Percentiles rank a stretch among this genome's conserved stretches.
phyloP scores from a whole-genome alignment of 129 eudicot species.

The Artemisia argyi region DNA sequence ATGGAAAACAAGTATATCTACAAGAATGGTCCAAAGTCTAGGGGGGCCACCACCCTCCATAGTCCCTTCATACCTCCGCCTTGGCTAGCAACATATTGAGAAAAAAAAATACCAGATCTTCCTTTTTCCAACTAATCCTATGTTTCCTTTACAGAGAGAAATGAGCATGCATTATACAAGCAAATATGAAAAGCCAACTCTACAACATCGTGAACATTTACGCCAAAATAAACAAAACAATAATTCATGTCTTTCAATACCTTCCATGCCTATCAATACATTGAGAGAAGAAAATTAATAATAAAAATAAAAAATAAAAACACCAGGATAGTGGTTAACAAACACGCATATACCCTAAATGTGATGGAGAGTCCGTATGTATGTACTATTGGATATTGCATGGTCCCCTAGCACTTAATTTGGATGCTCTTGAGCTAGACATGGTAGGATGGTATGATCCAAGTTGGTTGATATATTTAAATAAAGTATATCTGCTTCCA shows the following conservation, averaged over 20 bases:
- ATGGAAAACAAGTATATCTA: too few relatives aligned
- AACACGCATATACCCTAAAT: neutral
- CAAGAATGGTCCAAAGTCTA: too few relatives aligned
- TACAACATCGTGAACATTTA: neutral
- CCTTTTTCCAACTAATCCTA: conserved; percentile 8
- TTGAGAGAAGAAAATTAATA: neutral
- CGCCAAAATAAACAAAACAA: neutral
- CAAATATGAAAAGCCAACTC: neutral
- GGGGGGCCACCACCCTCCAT: too few relatives aligned
- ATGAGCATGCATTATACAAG: neutral
- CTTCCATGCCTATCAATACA: conserved; percentile 7
- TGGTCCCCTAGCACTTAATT: conserved; percentile 2
- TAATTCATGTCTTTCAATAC: neutral
- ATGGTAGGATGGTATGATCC: neutral
- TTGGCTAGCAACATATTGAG: too few relatives aligned
- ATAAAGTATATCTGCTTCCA: neutral
- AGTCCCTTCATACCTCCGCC: too few relatives aligned
- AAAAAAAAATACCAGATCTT: too few relatives aligned
- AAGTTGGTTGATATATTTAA: neutral
- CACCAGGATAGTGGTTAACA: neutral
- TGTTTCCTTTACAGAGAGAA: conserved; percentile 8
- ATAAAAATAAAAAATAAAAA: neutral
- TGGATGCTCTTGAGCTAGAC: conserved; percentile 19
- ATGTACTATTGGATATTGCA: neutral
- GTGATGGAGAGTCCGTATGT: neutral